Base-by-base conservation (phyloP, 257 asterid genomes). In the Jasminum sambac region DNA sequence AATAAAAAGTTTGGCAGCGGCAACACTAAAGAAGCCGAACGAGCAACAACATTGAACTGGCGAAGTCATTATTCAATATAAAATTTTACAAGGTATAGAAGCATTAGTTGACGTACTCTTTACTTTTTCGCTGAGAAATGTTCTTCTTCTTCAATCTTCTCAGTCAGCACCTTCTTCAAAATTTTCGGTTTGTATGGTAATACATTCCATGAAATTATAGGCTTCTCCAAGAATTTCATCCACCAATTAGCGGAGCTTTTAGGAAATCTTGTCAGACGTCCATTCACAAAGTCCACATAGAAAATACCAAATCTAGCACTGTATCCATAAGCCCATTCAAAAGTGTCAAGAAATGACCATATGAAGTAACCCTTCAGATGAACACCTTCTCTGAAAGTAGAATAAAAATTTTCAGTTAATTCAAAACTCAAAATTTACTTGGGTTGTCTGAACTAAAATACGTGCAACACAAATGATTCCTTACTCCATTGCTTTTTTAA, bases 311-410 rank as follows among this genome's bases (percentile, higher is more conserved):
- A 68, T 16, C 73, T 63, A 52, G 17, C 64, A 11, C 14, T 48
- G 48, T 55, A 68, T 4, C n/a, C 55, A 1, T 17, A 11, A 12
- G 5, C n/a, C 73, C 73, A 68, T 68, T 68, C 73, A 36, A 50
- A 68, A 52, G 52, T 55, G 19, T 68, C 73, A 40, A 68, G 6
- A 13, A 68, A n/a, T 24, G 73, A 36, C 73, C 73, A 68, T n/a
- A 52, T 7, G 43, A 68, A 50, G 17, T 68, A 55, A 14, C 64
- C 64, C 30, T 21, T 68, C 36, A 68, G 38, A 8, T 17, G 6
- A 8, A 68, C 73, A 13, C 36, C 44, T 4, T 19, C 14, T 2
- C 46, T 68, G 46, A 41, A 30, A 48, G 7, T 1, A 3, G 17
- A 48, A 5, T 43, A 48, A 48, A 6, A 13, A 0, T 48, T 14